phyloP scores from a whole-genome alignment of 2,329 filamentous ascomycete species.

The Keithomyces neogunnii region DNA sequence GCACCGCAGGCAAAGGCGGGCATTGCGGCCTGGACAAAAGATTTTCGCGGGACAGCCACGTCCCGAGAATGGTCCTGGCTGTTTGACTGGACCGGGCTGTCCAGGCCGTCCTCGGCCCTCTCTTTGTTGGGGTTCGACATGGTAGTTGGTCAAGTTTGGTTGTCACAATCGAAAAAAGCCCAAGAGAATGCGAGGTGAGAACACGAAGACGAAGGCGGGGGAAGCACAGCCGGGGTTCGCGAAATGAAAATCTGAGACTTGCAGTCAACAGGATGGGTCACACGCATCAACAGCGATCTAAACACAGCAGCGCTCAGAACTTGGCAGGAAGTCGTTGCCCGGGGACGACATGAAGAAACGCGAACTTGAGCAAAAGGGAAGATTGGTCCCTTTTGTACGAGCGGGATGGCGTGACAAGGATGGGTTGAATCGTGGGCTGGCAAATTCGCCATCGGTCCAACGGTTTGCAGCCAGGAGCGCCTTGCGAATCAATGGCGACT shows the following conservation, averaged over 20 bases:
- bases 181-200: not conserved
- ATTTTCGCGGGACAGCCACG: constrained; percentile 8
- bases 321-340: not conserved
- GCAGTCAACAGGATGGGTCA: not conserved
- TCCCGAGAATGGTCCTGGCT: constrained; percentile 6
- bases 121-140: constrained; percentile 4
- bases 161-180: not conserved
- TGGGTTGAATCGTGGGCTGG: not conserved
- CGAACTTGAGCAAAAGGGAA: not conserved
- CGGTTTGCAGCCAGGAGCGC: not conserved
- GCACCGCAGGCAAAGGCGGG: constrained; percentile 84
- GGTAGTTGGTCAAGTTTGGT: not conserved
- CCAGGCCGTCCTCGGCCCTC: not conserved
- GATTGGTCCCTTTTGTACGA: not conserved
- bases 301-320: not conserved
- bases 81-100: not conserved
- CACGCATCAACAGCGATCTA: not conserved
- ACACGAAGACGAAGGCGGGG: not conserved
- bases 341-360: not conserved
- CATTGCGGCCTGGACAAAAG: constrained; percentile 23
- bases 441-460: not conserved
- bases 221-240: not conserved
- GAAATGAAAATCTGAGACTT: not conserved
- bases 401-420: not conserved
- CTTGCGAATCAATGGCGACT: not conserved